Conservation (phyloP, 805 yeast genomes). For the Starmerella geochares region DNA sequence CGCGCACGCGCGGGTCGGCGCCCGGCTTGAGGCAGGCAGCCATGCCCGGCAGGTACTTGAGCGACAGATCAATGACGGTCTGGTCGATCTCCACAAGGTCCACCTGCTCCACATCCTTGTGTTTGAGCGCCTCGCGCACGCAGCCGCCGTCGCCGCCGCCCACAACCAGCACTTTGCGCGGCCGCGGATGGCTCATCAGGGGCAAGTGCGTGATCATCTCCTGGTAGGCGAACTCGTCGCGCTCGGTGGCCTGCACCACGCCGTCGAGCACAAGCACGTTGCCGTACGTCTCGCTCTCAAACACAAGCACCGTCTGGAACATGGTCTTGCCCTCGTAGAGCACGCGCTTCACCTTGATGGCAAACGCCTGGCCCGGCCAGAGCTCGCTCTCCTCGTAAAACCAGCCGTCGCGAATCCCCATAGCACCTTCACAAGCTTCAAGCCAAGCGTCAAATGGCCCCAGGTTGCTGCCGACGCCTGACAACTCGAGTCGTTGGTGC, state of each 20-base stretch:
- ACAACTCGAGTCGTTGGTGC: too few species aligned
- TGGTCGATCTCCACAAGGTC: slow-evolving; percentile 85
- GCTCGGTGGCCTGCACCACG: slow-evolving; percentile 79
- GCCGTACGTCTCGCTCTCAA: slow-evolving; percentile 66
- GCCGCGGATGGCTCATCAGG: slow-evolving; percentile 62
- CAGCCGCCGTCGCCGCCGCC: slow-evolving; percentile 99
- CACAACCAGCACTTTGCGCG: slow-evolving; percentile 68
- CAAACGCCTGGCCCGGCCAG: slow-evolving; percentile 83
- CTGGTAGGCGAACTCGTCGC: slow-evolving; percentile 90
- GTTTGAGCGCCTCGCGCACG: slow-evolving; percentile 75
- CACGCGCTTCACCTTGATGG: slow-evolving; percentile 51
- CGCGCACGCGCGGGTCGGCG: slow-evolving; percentile 53
- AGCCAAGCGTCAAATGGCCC: background rate
- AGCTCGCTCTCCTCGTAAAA: slow-evolving; percentile 62
- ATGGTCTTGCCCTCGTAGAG: slow-evolving; percentile 57
- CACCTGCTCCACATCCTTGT: slow-evolving; percentile 47
- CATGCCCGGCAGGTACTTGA: slow-evolving; percentile 68
- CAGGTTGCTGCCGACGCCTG: too few species aligned
- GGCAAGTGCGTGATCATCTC: slow-evolving; percentile 85
- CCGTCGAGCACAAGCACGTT: slow-evolving; percentile 86
- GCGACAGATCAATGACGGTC: slow-evolving; percentile 62
- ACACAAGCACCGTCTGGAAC: slow-evolving; percentile 73
- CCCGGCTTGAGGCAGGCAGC: slow-evolving; percentile 40
- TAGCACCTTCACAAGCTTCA: background rate
- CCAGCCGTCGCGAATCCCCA: slow-evolving; percentile 50